These are phyloP conservation scores for Aspergillus sp. DNA, from an alignment of 2,329 filamentous ascomycete genomes.

Conservation along the genomic window DNA sequence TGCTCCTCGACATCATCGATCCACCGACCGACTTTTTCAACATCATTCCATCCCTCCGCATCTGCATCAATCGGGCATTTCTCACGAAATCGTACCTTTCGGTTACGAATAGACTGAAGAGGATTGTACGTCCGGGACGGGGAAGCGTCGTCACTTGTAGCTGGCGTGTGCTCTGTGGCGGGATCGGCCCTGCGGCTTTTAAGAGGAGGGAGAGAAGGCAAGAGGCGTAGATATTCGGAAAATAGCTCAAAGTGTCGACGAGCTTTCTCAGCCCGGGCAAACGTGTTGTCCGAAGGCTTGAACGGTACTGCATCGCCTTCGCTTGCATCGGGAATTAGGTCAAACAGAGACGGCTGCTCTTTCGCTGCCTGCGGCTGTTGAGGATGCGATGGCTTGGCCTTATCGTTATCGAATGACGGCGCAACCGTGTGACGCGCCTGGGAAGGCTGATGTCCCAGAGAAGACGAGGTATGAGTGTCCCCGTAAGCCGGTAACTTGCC, in stretches of 20 bases:
- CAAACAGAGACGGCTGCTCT: conserved; percentile 14
- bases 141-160: conserved; percentile 26
- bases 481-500: conserved; percentile 23
- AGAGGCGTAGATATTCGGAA: conserved; percentile 68
- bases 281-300: conserved; percentile 65
- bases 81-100: conserved; percentile 73
- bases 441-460: conserved; percentile 7
- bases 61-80: conserved; percentile 65
- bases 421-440: conserved; percentile 12
- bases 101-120: conserved; percentile 82
- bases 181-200: conserved; percentile 11
- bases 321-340: conserved; percentile 19
- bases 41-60: conserved; percentile 66
- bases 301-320: conserved; percentile 29
- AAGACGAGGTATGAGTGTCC: conserved; percentile 12
- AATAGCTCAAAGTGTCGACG: conserved; percentile 78
- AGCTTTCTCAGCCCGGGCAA: conserved; percentile 74
- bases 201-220: conserved; percentile 70
- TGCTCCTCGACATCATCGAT: conserved; percentile 57
- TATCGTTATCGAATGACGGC: conserved; percentile 18
- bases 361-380: conserved; percentile 7
- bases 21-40: conserved; percentile 64
- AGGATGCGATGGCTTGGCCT: conserved; percentile 8
- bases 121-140: conserved; percentile 76
- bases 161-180: conserved; percentile 8